Percentiles rank a stretch among this genome's conserved stretches.
Evolutionary conservation across 805 yeast species (phyloP).

Genomic region (Candida yuanshanica): DNA sequence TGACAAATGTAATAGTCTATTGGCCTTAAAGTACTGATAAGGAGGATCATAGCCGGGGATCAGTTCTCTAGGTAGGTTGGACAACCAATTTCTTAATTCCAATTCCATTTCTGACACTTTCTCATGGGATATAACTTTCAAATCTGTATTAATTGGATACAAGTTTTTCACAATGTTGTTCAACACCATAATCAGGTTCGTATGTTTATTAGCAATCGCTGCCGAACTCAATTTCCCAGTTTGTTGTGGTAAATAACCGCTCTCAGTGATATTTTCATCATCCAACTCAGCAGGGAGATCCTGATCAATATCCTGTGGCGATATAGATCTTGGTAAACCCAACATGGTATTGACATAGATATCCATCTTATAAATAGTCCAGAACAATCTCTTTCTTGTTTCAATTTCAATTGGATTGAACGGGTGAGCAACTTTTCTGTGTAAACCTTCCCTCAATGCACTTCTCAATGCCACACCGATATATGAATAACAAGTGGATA

Average conservation of each 20-base stretch:
- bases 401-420: constrained; percentile 76
- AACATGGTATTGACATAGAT: constrained; percentile 81
- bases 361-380: constrained; percentile 89
- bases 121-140: constrained; percentile 23
- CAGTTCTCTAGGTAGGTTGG: constrained; percentile 61
- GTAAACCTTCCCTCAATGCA: constrained; percentile 78
- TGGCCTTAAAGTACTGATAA: constrained; percentile 58
- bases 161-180: constrained; percentile 61
- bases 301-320: constrained; percentile 80
- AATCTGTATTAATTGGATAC: constrained; percentile 54
- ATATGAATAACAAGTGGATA: constrained; percentile 83
- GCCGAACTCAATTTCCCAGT: constrained; percentile 59
- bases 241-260: constrained; percentile 44
- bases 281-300: constrained; percentile 80
- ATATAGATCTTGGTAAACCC: constrained; percentile 75
- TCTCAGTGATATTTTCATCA: constrained; percentile 76
- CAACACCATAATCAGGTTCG: constrained; percentile 64
- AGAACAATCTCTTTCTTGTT: constrained; percentile 77
- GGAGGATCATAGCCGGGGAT: constrained; percentile 70
- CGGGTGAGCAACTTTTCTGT: constrained; percentile 55
- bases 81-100: constrained; percentile 68
- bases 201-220: constrained; percentile 82
- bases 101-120: constrained; percentile 59
- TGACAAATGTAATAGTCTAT: constrained; percentile 64
- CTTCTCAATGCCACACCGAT: constrained; percentile 84